Evolutionary conservation across 495 filamentous ascomycete genomes (phyloP), one percentile per base, ranked within the genome.

Genomic region (Tuber melanosporum): DNA sequence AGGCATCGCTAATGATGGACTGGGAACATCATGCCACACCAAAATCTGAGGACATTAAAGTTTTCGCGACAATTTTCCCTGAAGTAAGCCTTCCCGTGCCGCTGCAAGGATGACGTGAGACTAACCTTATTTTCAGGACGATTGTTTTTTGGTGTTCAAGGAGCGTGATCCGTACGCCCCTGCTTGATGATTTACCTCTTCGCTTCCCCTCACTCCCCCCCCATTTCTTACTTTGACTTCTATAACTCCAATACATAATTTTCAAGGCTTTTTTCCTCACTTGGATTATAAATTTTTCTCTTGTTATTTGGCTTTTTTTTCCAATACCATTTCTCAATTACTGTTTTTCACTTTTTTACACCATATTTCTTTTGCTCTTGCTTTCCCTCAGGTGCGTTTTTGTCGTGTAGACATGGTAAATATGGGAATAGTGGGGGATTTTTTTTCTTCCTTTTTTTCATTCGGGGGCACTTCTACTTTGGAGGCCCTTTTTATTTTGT

Each of bases 21-120:
- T 99, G 95, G 95, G 89, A 91, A 85, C 95, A 99, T 85, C 88
- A 92, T 81, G 83, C 91, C 20, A 99, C 95, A 26, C 88, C 90
- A 0, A 75, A 86, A 71, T 96, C 93, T 0, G 96, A 99, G 86
- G 91, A 96, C 84, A 98, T 99, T 85, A 94, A 97, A 88, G 95
- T 98, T 75, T 99, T 99, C 86, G 95, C 96, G 15, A 97, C 93
- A 41, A 95, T 99, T 76, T 99, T 99, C 88, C 95, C 95, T 72
- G 91, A 92, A 91, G 94, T 97, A 87, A 85, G 91, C 86, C 71
- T 39, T 66, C 22, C 36, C 32, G 36, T 26, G 6, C 3, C 7
- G 5, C 39, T 14, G 15, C 44, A 42, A 75, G 42, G 7, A 47
- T 41, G 42, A 71, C 78, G 42, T 71, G 43, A 19, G 46, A 57